Evolutionary conservation across 148 eudicot genomes (phyloP).

Genomic region (Heliamphora exappendiculata): DNA sequence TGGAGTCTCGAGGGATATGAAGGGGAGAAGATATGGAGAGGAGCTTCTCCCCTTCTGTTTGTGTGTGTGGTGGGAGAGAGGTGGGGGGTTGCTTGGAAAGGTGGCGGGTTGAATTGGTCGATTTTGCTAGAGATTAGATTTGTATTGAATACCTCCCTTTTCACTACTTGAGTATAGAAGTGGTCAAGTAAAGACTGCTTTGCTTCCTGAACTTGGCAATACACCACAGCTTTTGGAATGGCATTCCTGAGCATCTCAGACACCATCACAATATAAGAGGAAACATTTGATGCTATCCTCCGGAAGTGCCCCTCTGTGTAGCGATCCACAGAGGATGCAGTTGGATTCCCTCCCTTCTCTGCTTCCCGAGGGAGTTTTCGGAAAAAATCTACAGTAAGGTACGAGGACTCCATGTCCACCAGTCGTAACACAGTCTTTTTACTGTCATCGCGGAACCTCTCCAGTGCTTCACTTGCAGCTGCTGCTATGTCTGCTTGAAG

Average conservation of each 20-base stretch:
- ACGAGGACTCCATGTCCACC: constrained; percentile 81
- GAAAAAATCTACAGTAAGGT: constrained; percentile 70
- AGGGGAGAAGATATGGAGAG: too few relatives aligned
- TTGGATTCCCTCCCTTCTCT: constrained; percentile 34
- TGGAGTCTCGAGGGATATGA: too few relatives aligned
- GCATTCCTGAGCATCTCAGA: constrained; percentile 41
- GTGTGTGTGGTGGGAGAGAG: too few relatives aligned
- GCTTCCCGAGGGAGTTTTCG: constrained; percentile 59
- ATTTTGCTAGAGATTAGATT: too few relatives aligned
- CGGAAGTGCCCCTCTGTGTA: constrained; percentile 49
- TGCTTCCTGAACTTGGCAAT: constrained; percentile 53
- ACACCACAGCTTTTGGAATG: constrained; percentile 58
- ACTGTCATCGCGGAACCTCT: constrained; percentile 65
- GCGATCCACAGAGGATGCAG: constrained; percentile 27
- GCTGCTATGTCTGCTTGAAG: constrained; percentile 61
- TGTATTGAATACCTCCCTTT: constrained; percentile 38
- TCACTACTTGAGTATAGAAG: constrained; percentile 41
- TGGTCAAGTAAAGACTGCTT: constrained; percentile 40
- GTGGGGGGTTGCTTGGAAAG: too few relatives aligned
- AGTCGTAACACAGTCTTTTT: constrained; percentile 55
- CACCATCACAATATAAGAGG: constrained; percentile 47
- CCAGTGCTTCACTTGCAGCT: constrained; percentile 55
- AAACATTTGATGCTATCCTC: constrained; percentile 46
- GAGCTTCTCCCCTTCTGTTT: too few relatives aligned
- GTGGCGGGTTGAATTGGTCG: too few relatives aligned